Conservation (phyloP, 768 basidiomycete species). For the Bullera alba region DNA sequence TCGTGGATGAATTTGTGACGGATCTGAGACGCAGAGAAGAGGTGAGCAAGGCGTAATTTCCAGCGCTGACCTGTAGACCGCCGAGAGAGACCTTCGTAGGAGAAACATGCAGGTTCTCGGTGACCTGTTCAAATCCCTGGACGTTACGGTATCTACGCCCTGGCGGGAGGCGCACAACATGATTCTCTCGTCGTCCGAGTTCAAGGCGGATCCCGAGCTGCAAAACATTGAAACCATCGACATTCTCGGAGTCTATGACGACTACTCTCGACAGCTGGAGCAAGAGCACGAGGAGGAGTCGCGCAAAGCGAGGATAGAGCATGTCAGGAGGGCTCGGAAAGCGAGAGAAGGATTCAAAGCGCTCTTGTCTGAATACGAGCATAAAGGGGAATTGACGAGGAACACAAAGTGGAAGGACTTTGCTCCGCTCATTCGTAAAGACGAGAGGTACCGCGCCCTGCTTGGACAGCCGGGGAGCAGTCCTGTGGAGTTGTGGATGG, state of each 20-base stretch:
- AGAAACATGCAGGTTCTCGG: constrained; percentile 79
- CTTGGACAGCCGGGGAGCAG: constrained; percentile 91
- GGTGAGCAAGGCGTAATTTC: constrained; percentile 51
- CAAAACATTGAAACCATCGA: constrained; percentile 81
- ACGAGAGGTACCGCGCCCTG: constrained; percentile 76
- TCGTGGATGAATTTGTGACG: constrained; percentile 85
- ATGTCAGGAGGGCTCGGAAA: constrained; percentile 75
- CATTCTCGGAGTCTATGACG: constrained; percentile 86
- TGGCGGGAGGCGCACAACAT: constrained; percentile 79
- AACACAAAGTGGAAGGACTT: constrained; percentile 87
- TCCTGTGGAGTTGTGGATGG: constrained; percentile 95
- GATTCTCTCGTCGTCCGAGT: constrained; percentile 69
- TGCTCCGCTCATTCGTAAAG: constrained; percentile 67
- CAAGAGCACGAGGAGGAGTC: constrained; percentile 85
- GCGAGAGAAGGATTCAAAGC: constrained; percentile 84
- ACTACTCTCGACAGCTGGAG: constrained; percentile 82
- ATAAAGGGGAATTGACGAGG: constrained; percentile 62
- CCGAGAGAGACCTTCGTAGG: constrained; percentile 29
- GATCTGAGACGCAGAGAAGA: constrained; percentile 84
- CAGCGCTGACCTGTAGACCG: constrained; percentile 16
- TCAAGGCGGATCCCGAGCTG: constrained; percentile 68
- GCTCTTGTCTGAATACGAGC: constrained; percentile 64
- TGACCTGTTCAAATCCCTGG: constrained; percentile 72
- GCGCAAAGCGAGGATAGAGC: constrained; percentile 70
- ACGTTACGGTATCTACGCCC: constrained; percentile 85